phyloP scores from a whole-genome alignment of 2,329 filamentous ascomycete genomes.

The Lecanosticta acicola region DNA sequence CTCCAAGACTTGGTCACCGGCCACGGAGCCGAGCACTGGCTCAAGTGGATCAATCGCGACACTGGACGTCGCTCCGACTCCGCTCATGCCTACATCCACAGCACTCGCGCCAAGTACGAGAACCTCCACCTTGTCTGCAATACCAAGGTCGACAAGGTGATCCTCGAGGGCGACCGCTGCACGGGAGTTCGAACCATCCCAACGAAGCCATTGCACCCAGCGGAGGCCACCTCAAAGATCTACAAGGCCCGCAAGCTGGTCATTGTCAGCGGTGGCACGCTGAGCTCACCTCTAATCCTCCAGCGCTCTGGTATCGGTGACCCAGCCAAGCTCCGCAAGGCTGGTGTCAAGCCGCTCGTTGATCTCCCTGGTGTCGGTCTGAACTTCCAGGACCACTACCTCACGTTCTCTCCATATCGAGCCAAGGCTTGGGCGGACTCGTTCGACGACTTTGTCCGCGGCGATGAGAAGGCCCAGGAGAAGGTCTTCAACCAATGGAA shows the following conservation, averaged over 20 bases:
- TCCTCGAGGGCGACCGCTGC: constrained; percentile 66
- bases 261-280: constrained; percentile 65
- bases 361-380: constrained; percentile 67
- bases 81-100: constrained; percentile 72
- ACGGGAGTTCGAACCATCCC: constrained; percentile 66
- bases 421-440: constrained; percentile 70
- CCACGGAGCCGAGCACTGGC: constrained; percentile 71
- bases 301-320: constrained; percentile 69
- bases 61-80: constrained; percentile 69
- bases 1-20: constrained; percentile 63
- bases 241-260: constrained; percentile 69
- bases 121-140: constrained; percentile 69
- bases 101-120: constrained; percentile 62
- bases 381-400: constrained; percentile 73
- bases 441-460: constrained; percentile 74
- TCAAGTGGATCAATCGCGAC: constrained; percentile 75
- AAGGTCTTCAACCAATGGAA: constrained; percentile 72
- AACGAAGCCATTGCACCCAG: constrained; percentile 61
- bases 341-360: constrained; percentile 62
- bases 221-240: constrained; percentile 48
- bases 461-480: constrained; percentile 67
- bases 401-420: constrained; percentile 64
- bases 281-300: constrained; percentile 68
- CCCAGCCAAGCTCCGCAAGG: constrained; percentile 63
- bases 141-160: constrained; percentile 71